Evolutionary conservation across 2,329 filamentous ascomycete species (phyloP), one percentile per base, ranked within the genome.

Genomic region (Aspergillus clavatus): DNA sequence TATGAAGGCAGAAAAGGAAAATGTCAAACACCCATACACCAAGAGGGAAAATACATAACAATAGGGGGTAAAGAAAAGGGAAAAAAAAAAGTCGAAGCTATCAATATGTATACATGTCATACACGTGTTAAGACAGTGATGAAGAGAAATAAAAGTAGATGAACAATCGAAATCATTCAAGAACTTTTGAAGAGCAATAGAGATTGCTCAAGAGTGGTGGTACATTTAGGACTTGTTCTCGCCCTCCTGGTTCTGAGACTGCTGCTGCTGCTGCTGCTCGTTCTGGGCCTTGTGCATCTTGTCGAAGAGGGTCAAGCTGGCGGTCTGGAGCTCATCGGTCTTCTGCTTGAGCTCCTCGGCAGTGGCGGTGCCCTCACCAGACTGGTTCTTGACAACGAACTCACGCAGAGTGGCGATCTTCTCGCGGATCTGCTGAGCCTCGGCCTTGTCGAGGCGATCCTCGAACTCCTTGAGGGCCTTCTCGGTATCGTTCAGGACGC

Each of bases 221-320:
- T 53, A 48, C 51, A 56, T 70, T 73, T 72, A 79, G 56, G 68
- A 72, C 82, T 89, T 89, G 79, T 87, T 87, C 76, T 89, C 82
- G 45, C 72, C 71, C 61, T 67, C 64, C 57, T 58, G 79, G 63
- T 61, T 72, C 70, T 72, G 73, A 65, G 53, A 44, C 66, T 72
- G 60, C 63, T 79, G 72, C 23, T 24, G 23, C 66, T 80, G 72
- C 64, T 76, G 70, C 59, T 77, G 77, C 76, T 90, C 86, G 59
- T 74, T 71, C 61, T 88, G 85, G 59, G 91, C 89, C 81, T 95
- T 94, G 87, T 98, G 91, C 88, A 98, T 95, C 86, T 97, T 96
- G 79, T 97, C 93, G 72, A 98, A 97, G 65, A 97, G 84, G 76
- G 87, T 95, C 75, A 98, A 79, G 73, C 86, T 91, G 59, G 91